Evolutionary conservation across 1,284 basidiomycete species (phyloP).

Genomic region (Puccinia novopanici): DNA sequence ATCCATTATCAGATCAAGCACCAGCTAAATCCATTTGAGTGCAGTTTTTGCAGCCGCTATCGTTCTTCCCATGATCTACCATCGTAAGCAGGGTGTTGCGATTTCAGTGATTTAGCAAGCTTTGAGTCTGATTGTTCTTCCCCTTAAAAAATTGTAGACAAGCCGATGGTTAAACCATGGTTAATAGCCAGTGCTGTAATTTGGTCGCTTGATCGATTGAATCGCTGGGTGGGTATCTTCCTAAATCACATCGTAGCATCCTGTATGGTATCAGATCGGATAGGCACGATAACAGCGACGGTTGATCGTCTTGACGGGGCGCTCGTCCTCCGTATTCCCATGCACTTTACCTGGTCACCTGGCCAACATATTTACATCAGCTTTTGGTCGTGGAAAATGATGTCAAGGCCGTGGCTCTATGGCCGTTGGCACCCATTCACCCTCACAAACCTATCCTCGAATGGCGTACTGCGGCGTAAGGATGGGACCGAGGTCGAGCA

Average conservation of each 20-base stretch:
- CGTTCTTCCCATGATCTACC: slow-evolving; percentile 1
- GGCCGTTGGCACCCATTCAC: slow-evolving; percentile 38
- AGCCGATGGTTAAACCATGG: neutral
- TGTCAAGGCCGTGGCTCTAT: slow-evolving; percentile 23
- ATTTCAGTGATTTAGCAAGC: neutral
- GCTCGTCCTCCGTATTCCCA: slow-evolving; percentile 19
- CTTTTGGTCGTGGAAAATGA: slow-evolving; percentile 31
- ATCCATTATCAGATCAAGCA: neutral
- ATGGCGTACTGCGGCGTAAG: slow-evolving; percentile 1
- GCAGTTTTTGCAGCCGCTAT: slow-evolving; percentile 1
- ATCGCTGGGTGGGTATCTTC: slow-evolving; percentile 12
- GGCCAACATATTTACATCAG: slow-evolving; percentile 39
- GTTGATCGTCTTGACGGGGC: slow-evolving; percentile 37
- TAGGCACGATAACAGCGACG: neutral
- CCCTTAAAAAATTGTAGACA: slow-evolving; percentile 8
- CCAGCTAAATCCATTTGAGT: neutral
- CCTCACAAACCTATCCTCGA: slow-evolving; percentile 13
- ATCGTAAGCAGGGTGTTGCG: neutral
- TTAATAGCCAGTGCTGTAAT: slow-evolving; percentile 4
- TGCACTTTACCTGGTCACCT: slow-evolving; percentile 14
- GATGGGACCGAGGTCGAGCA: slow-evolving; percentile 21
- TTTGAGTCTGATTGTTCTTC: neutral
- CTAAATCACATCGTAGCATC: slow-evolving; percentile 7
- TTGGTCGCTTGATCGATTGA: slow-evolving; percentile 22
- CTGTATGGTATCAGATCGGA: neutral